These are phyloP conservation scores for Lophiotrema nucula DNA, from an alignment of 495 filamentous ascomycete genomes.

Conservation along the genomic window DNA sequence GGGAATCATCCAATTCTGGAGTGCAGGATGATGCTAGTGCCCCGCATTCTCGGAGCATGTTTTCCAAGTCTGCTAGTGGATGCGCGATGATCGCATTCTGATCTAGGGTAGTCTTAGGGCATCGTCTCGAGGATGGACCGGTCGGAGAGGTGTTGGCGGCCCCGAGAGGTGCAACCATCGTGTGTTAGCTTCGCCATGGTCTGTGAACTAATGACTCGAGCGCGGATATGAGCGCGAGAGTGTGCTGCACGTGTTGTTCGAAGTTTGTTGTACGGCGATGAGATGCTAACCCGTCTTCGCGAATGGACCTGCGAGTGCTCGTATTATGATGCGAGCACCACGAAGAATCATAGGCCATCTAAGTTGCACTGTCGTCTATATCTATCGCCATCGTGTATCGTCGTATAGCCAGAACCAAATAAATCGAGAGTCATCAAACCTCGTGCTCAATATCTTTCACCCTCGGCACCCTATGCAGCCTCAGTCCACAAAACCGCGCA, in stretches of 20 bases:
- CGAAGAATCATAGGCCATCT: too few species aligned
- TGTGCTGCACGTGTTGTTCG: background rate
- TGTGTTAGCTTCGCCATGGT: background rate
- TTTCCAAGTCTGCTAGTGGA: conserved; percentile 1
- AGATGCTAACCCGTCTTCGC: too few species aligned
- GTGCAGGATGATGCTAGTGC: background rate
- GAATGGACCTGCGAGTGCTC: too few species aligned
- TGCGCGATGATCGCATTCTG: conserved; percentile 1
- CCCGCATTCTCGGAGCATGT: conserved; percentile 6
- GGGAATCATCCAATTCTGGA: background rate
- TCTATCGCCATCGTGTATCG: too few species aligned
- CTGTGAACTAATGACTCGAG: background rate
- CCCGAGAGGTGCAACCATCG: too few species aligned
- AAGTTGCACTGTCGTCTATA: too few species aligned
- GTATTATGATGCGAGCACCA: too few species aligned
- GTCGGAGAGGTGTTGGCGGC: background rate
- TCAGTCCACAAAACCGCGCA: conserved; percentile 34
- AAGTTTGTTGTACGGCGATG: too few species aligned
- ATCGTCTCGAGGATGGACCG: background rate
- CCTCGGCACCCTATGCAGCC: conserved; percentile 35
- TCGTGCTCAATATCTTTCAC: conserved; percentile 43
- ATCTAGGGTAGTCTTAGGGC: background rate
- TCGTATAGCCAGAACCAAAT: too few species aligned
- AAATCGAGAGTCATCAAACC: too few species aligned
- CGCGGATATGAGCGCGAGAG: background rate